Percentiles rank a stretch among this genome's conserved stretches.
phyloP scores from a whole-genome alignment of 2,329 filamentous ascomycete genomes.

The Knufia fluminis region DNA sequence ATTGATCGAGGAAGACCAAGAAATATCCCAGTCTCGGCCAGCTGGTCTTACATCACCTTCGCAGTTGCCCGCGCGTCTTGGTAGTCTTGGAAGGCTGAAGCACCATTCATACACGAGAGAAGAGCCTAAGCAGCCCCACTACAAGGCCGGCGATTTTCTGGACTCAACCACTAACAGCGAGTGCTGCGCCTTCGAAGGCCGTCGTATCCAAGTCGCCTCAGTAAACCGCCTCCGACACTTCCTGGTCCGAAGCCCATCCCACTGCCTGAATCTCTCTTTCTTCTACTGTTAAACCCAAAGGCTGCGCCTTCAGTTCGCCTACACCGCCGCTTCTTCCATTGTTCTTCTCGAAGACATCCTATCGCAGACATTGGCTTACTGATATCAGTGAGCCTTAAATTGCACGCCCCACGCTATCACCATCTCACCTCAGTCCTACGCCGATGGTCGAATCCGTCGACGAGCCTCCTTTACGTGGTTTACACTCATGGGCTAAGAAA shows the following conservation, averaged over 20 bases:
- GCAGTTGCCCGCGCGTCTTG: neutral
- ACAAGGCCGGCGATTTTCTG: neutral
- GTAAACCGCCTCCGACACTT: slow-evolving; percentile 11
- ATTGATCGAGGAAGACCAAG: too few species aligned
- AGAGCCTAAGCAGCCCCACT: neutral
- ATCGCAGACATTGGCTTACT: slow-evolving; percentile 6
- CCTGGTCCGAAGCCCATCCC: slow-evolving; percentile 21
- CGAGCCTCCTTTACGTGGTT: slow-evolving; percentile 42
- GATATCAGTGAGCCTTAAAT: slow-evolving; percentile 1
- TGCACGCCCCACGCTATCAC: neutral
- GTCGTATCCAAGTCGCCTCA: slow-evolving; percentile 5
- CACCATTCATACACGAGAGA: neutral
- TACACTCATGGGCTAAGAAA: slow-evolving; percentile 39
- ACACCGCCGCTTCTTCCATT: slow-evolving; percentile 2
- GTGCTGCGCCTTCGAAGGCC: slow-evolving; percentile 11
- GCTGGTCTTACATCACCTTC: slow-evolving; percentile 1
- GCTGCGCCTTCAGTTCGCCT: slow-evolving; percentile 4
- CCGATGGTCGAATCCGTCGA: slow-evolving; percentile 49
- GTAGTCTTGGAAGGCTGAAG: slow-evolving; percentile 1
- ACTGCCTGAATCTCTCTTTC: neutral
- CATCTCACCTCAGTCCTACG: slow-evolving; percentile 17
- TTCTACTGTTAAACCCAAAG: neutral
- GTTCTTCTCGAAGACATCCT: slow-evolving; percentile 1
- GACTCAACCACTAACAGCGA: slow-evolving; percentile 6
- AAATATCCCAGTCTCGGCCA: too few species aligned